phyloP scores from a whole-genome alignment of 768 basidiomycete species.

The Boletus pseudo-olivaceus region DNA sequence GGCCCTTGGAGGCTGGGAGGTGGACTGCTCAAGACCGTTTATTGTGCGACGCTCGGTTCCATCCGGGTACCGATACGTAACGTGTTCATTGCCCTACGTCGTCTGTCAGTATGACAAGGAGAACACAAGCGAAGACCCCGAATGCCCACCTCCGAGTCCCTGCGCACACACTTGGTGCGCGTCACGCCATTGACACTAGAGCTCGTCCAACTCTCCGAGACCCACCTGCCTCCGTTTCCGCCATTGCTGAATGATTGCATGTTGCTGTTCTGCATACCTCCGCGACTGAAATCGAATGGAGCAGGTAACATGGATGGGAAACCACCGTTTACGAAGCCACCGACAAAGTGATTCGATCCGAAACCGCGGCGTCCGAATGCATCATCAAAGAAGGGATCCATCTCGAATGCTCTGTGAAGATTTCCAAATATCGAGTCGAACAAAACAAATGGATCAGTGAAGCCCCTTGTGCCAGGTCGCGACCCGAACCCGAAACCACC shows the following conservation, averaged over 20 bases:
- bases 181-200: conserved; percentile 67
- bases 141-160: conserved; percentile 54
- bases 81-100: conserved; percentile 69
- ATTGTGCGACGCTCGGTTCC: conserved; percentile 63
- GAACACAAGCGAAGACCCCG: not conserved
- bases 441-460: conserved; percentile 73
- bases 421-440: conserved; percentile 71
- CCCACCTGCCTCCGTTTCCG: conserved; percentile 33
- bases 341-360: conserved; percentile 10
- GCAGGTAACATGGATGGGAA: conserved; percentile 12
- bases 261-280: conserved; percentile 12
- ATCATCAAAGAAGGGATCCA: conserved; percentile 36
- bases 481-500: conserved; percentile 23
- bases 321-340: conserved; percentile 8
- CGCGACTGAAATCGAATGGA: conserved; percentile 10
- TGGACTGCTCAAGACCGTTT: conserved; percentile 56
- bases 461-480: conserved; percentile 28
- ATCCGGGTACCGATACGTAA: conserved; percentile 61
- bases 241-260: conserved; percentile 10
- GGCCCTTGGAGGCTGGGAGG: conserved; percentile 10
- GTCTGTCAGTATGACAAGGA: not conserved
- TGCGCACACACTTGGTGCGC: conserved; percentile 50
- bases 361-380: conserved; percentile 17
- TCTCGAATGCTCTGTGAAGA: conserved; percentile 32
- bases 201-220: conserved; percentile 55